Base-by-base conservation (phyloP, 441 rosid species). In the Aquilaria agallochum region DNA sequence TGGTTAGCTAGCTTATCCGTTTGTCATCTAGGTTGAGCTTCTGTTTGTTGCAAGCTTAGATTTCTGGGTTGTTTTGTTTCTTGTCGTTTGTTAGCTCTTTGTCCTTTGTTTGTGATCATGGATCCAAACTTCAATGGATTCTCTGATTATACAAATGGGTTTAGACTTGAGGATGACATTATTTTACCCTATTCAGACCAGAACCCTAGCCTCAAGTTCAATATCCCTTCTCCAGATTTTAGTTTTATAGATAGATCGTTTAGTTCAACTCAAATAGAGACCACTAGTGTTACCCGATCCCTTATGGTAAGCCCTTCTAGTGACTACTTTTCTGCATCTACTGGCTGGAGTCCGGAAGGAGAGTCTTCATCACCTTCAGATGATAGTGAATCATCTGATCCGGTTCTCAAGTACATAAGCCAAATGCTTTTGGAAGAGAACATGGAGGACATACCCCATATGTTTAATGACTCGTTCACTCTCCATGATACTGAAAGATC, bases 371-470 rank as follows among this genome's bases (percentile, higher is more conserved):
- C 79, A 31, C 66, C 78, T 58, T 78, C 86, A 12, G 84, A 80
- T 64, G 87, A 78, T 14, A 45, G 76, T 64, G 82, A 80, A 2
- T 75, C 78, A 30, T 75, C 81, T 4, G 92, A 82, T 44, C 78
- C 82, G 2, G 81, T 84, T 66, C 59, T 87, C 58, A 79, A 74
- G 68, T 82, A 80, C 80, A 79, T 84, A 68, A 73, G 76, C 36
- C 85, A 84, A 72, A 82, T 87, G 46, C 85, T 87, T 12, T 71
- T 84, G 92, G 94, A 89, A 68, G 96, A 87, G 59, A 74, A 85
- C 58, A 69, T 80, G 74, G 84, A 78, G 31, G 83, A 79, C 36
- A 74, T 76, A 54, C 80, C 80, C 20, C 75, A 70, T 72, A 76
- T 78, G 80, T 71, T 73, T 52, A 75, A 71, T 9, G 85, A 83